Evolutionary conservation across 2,329 filamentous ascomycete species (phyloP), one percentile per base, ranked within the genome.

Genomic region (Xylogone sp.): DNA sequence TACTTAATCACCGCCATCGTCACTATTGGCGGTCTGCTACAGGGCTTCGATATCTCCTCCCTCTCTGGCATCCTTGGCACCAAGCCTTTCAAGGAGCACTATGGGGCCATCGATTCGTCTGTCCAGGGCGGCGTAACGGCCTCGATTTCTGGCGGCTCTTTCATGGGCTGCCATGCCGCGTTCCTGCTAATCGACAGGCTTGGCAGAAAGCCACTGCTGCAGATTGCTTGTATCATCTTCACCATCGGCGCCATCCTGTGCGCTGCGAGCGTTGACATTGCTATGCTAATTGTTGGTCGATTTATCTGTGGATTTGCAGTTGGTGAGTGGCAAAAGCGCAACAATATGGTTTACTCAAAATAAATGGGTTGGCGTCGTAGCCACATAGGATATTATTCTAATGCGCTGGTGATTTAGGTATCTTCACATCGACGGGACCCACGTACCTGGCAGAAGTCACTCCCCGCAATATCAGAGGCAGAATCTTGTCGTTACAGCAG

Each of bases 281-380:
- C 70, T 39, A 83, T 84, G 87, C 74, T 90, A 21, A 78, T 85
- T 47, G 82, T 80, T 21, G 85, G 85, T 46, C 84, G 86, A 60
- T 67, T 87, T 65, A 82, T 90, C 71, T 87, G 87, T 68, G 86
- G 86, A 52, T 65, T 88, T 56, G 79, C 79, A 45, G 84, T 88
- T 54, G 86, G 86, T 58, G 87, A 88, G 65, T 84, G 81, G 67
- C 87, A 83, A 27, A 6, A 22, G n/a, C n/a, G n/a, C 83, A 85
- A 20, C 83, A 88, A 63, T 27, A 10, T 10, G 10, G 6, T 5
- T 27, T 10, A 10, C 24, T 27, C 24, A 6, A 27, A 27, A 10
- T 27, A n/a, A n/a, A 6, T 27, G 24, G 24, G 24, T 27, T 5
- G 24, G 24, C n/a, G n/a, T n/a, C n/a, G n/a, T n/a, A n/a, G n/a